Conservation (phyloP, 2,329 filamentous ascomycete genomes). For the Emmonsia crescens region DNA sequence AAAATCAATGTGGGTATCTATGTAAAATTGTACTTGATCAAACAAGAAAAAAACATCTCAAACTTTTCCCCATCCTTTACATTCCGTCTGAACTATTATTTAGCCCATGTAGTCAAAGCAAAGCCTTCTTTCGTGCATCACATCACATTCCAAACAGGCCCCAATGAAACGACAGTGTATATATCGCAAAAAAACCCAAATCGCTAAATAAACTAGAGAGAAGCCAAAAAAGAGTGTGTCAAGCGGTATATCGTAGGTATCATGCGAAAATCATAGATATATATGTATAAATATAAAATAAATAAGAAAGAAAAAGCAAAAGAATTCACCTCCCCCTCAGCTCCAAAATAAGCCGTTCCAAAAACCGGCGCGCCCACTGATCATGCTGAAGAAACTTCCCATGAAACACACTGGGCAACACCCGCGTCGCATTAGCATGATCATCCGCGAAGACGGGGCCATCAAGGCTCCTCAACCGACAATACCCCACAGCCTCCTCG, state of each 20-base stretch:
- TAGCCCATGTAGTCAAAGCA: neutral
- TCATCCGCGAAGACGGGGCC: slow-evolving; percentile 60
- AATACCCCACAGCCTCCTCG: slow-evolving; percentile 58
- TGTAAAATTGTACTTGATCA: too few species aligned
- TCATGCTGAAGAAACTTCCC: slow-evolving; percentile 49
- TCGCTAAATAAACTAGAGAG: neutral
- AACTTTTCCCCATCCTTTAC: neutral
- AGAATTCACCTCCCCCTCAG: slow-evolving; percentile 6
- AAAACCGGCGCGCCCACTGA: slow-evolving; percentile 38
- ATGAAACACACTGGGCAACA: slow-evolving; percentile 56
- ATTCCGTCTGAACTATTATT: neutral
- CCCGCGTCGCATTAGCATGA: slow-evolving; percentile 61
- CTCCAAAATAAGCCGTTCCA: slow-evolving; percentile 24
- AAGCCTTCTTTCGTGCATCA: neutral
- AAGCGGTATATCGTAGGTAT: neutral
- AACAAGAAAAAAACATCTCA: too few species aligned
- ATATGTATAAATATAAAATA: neutral
- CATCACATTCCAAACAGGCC: neutral
- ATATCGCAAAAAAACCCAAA: neutral
- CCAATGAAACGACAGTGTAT: neutral
- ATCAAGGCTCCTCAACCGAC: slow-evolving; percentile 57
- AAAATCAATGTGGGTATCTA: too few species aligned
- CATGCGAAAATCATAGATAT: neutral
- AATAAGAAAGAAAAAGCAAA: neutral
- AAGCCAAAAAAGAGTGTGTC: neutral